Conservation (phyloP, 331 rosid genomes). For the Saraca asoca region DNA sequence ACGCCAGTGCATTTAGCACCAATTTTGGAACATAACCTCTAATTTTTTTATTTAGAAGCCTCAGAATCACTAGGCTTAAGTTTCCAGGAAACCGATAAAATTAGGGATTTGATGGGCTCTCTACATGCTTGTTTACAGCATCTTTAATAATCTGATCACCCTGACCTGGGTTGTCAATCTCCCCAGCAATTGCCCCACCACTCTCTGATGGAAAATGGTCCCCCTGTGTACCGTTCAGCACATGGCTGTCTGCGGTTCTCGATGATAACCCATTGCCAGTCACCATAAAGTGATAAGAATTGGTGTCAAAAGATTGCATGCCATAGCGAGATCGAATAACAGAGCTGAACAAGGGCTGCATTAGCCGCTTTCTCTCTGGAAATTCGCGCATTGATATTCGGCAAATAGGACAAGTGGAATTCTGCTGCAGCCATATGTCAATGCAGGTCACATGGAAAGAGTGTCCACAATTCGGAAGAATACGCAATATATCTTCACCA, state of each 20-base stretch:
- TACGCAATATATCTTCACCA: constrained; percentile 70
- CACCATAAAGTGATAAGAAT: constrained; percentile 49
- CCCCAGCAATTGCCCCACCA: constrained; percentile 44
- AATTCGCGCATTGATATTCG: constrained; percentile 67
- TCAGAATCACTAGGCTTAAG: not conserved
- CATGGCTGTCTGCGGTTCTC: constrained; percentile 45
- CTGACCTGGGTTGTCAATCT: constrained; percentile 43
- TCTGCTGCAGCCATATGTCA: constrained; percentile 92
- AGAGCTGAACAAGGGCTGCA: constrained; percentile 77
- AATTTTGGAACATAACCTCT: constrained; percentile 33
- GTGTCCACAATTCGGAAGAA: constrained; percentile 89
- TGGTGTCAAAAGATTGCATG: constrained; percentile 44
- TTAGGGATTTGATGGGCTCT: constrained; percentile 74
- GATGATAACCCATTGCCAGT: constrained; percentile 38
- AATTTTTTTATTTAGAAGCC: constrained; percentile 26
- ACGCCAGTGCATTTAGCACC: constrained; percentile 24
- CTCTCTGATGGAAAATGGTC: constrained; percentile 48
- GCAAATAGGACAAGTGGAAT: constrained; percentile 90
- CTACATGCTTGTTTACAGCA: constrained; percentile 62
- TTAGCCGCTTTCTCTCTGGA: constrained; percentile 51
- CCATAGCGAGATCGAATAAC: constrained; percentile 50
- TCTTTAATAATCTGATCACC: constrained; percentile 52
- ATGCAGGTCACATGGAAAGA: constrained; percentile 85
- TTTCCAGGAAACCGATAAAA: constrained; percentile 32
- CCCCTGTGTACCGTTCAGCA: constrained; percentile 49